Conservation (phyloP, 176 grass and related monocot species). For the Miscanthus lutarioriparius region DNA sequence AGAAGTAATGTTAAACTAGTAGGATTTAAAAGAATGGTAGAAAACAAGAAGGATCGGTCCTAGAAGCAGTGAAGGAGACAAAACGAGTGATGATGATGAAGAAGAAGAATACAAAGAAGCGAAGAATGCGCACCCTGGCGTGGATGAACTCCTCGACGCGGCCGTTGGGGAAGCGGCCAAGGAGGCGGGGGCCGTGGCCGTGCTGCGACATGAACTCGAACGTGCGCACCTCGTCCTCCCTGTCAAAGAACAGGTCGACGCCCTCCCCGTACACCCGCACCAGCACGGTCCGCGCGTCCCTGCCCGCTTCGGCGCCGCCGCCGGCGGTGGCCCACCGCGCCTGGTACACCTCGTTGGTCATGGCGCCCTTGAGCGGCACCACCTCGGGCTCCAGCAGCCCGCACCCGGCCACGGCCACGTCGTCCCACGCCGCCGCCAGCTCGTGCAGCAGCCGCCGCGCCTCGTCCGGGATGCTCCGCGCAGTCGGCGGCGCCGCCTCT, state of each 20-base stretch:
- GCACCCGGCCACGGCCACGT: slow-evolving; percentile 56
- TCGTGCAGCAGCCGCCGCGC: slow-evolving; percentile 63
- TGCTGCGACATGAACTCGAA: slow-evolving; percentile 96
- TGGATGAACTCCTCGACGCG: slow-evolving; percentile 99
- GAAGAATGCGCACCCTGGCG: slow-evolving; percentile 55
- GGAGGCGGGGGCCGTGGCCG: slow-evolving; percentile 84
- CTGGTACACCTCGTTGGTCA: slow-evolving; percentile 98
- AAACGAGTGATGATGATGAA: not conserved
- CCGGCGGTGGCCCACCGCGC: slow-evolving; percentile 52
- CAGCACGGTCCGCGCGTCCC: slow-evolving; percentile 66
- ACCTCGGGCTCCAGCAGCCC: slow-evolving; percentile 62
- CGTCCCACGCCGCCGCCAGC: slow-evolving; percentile 63
- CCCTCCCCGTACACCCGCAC: slow-evolving; percentile 90
- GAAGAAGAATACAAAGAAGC: not conserved
- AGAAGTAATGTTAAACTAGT: not conserved
- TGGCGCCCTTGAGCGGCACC: slow-evolving; percentile 81
- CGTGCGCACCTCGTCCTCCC: slow-evolving; percentile 81
- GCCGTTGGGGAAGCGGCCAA: slow-evolving; percentile 81
- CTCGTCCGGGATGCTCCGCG: slow-evolving; percentile 78
- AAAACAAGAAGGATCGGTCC: slow-evolving; percentile 28
- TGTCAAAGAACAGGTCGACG: slow-evolving; percentile 81
- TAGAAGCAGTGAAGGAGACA: not conserved
- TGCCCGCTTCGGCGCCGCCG: slow-evolving; percentile 24
- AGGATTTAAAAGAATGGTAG: not conserved
- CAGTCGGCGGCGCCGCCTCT: not conserved